Base-by-base conservation (phyloP, 2,329 filamentous ascomycete species). In the Rosellinia necatrix region DNA sequence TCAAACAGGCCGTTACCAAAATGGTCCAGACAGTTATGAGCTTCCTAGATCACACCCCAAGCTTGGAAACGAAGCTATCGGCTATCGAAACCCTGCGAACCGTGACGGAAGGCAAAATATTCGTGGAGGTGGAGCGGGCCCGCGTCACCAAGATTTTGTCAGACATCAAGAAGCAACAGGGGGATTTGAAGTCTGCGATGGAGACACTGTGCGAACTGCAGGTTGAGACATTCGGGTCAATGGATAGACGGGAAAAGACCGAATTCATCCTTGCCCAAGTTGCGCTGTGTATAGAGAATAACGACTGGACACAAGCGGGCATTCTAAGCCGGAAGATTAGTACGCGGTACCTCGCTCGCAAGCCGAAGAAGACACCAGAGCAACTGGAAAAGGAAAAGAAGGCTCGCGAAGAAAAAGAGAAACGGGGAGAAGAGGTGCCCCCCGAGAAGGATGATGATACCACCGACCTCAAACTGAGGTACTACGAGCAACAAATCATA, bases 81-180 rank as follows among this genome's bases (percentile, higher is more conserved):
- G 86, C 96, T 57, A 99, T 99, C 69, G 93, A 99, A 76, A 96
- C 93, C 1, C 76, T 99, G 69, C 86, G 94, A 67, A 97, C 93
- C 37, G 93, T 99, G 44, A 99, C 94, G 7, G 94, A 99, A 76
- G 94, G 94, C 77, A 99, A 99, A 89, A 99, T 99, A 73, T 99
- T 99, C 70, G 93, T 99, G 68, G 94, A 99, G 80, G 94, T 99
- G 49, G 94, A 99, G 81, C 88, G 94, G 65, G 94, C 94, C 63
- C 90, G 94, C 65, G 88, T 99, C 58, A 99, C 94, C 68, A 91
- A 89, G 72, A 96, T 96, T 64, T 82, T 99, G 10, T 97, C 94
- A 48, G 86, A 97, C 75, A 97, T 99, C 81, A 97, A 97, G 82
- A 97, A 96, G 77, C 79, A 90, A 63, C 91, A 97, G 76, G 93